Base-by-base conservation (phyloP, 139 green algal species). In the Chlorokybus atmophyticus region DNA sequence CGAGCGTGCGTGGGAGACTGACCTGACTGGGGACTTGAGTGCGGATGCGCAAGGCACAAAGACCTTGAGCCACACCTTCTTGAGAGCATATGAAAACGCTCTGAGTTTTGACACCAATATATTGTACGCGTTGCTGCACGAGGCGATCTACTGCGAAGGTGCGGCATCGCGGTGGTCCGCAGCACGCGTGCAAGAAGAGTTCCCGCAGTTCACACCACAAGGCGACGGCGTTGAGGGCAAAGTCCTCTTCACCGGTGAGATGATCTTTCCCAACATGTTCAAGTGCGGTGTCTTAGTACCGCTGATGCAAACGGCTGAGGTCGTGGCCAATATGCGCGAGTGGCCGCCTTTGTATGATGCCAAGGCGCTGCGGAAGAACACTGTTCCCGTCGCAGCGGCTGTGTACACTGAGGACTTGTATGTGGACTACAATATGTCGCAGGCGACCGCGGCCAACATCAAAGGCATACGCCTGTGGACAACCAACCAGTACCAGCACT, bases 261-360 rank as follows among this genome's bases (percentile, higher is more conserved):
- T 93, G 81, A 81, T 95, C 27, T 97, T 92, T 66, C 86, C 87
- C 26, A 95, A 80, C 74, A 90, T 94, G 82, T 85, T 90, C 78
- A 82, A 93, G n/a, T n/a, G n/a, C n/a, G n/a, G n/a, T n/a, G n/a
- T n/a, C n/a, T n/a, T n/a, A n/a, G n/a, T n/a, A n/a, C 82, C 79
- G 2, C 68, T 88, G 40, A 82, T 82, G 59, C 70, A 70, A 23
- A 75, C 82, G 1, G 85, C 80, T 2, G 32, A 94, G 4, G 3
- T 88, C n/a, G 19, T 96, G 23, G 78, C 79, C 5, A 39, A 50
- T 17, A 79, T 82, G 61, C 25, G 58, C n/a, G 75, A 88, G 62
- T 97, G 89, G 89, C 50, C 60, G 3, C 21, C 32, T 23, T 75
- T 97, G 62, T 97, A 97, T 59, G 70, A 88, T 52, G 23, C 56